Evolutionary conservation across 352 stramenopile species (phyloP), one percentile per base, ranked within the genome.

Genomic region (Plasmopara muralis): DNA sequence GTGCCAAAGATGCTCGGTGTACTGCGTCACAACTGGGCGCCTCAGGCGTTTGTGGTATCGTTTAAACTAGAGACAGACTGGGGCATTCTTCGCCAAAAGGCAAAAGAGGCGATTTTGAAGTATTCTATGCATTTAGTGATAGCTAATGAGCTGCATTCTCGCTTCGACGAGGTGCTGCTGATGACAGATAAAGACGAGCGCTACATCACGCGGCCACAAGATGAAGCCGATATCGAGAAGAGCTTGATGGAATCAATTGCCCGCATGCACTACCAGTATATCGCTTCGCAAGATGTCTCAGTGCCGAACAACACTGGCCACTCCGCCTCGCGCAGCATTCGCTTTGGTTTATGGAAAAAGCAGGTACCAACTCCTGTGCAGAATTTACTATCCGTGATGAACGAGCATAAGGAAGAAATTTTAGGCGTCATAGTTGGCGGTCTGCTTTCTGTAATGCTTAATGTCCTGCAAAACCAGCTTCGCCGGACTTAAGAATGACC

Each of bases 21-120:
- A 34, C 45, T 99, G 47, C 75, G 89, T 25, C 67, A 76, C 31
- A 59, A 84, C 15, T 99, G 96, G 96, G 95, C 92, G 16, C 95
- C 95, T 2, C 53, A 96, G 38, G 90, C 93, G 9, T 99, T 98
- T 71, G 80, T 95, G 18, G 89, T 98, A 16, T 98, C 89, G 28
- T 99, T 99, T 77, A 99, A 99, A 74, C 82, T 99, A 25, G 97
- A 99, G 76, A 99, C 97, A 6, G 96, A 99, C 77, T 74, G 69
- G 47, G 69, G 82, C 2, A 87, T 99, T 43, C 77, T 99, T 41
- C 69, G 89, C 29, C 50, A 87, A 55, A 99, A 99, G 70, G 88
- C 93, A 15, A 72, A 86, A 49, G 73, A 85, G 60, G 83, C 96
- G 1, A 89, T 99, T 25, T 66, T 83, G 57, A 96, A 89, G 55